Conservation (phyloP, 768 basidiomycete species). For the Boletus coccyginus region DNA sequence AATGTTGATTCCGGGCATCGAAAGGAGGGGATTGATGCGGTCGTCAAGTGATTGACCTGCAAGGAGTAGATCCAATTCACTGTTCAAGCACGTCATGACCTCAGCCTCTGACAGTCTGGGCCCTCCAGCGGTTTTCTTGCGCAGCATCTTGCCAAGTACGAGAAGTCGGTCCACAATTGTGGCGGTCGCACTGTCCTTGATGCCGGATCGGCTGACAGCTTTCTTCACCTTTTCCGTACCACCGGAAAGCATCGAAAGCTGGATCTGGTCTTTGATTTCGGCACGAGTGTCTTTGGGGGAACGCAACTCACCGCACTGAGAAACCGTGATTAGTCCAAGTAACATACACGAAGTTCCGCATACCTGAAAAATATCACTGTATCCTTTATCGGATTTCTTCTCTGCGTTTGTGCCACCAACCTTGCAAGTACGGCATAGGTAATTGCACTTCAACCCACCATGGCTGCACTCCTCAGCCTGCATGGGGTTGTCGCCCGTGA, state of each 20-base stretch:
- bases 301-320: constrained; percentile 3
- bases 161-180: constrained; percentile 29
- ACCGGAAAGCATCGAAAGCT: constrained; percentile 1
- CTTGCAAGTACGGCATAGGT: constrained; percentile 33
- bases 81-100: neutral
- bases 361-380: constrained; percentile 20
- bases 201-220: constrained; percentile 36
- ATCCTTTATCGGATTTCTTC: constrained; percentile 28
- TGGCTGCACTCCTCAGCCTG: constrained; percentile 36
- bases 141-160: constrained; percentile 25
- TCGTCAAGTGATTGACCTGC: constrained; percentile 4
- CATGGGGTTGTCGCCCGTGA: constrained; percentile 36
- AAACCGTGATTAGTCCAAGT: neutral
- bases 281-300: constrained; percentile 1
- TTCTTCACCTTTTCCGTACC: no score
- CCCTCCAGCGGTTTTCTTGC: neutral
- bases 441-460: constrained; percentile 31
- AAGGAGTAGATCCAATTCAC: constrained; percentile 2
- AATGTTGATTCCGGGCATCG: constrained; percentile 23
- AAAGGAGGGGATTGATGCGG: constrained; percentile 13
- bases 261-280: constrained; percentile 5
- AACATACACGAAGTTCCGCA: neutral
- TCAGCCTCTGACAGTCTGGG: constrained; percentile 1
- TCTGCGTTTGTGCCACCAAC: constrained; percentile 25
- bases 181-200: constrained; percentile 30